phyloP scores from a whole-genome alignment of 768 basidiomycete genomes.

The Amanita polypyramis region DNA sequence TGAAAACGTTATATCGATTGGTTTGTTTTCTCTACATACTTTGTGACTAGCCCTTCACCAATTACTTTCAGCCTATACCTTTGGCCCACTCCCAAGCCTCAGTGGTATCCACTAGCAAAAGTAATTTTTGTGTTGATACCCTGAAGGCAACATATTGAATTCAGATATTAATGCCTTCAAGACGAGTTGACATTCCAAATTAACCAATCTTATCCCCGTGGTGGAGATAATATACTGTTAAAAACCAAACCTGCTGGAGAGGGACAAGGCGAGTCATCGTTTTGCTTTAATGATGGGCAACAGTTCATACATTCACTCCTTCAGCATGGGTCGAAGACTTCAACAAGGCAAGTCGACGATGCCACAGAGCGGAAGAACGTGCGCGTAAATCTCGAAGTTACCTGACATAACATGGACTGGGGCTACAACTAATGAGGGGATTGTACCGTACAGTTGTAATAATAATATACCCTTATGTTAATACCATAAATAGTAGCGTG shows the following conservation, averaged over 20 bases:
- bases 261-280: conserved; percentile 30
- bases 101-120: conserved; percentile 1
- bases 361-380: conserved; percentile 34
- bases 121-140: neutral
- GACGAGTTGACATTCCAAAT: conserved; percentile 66
- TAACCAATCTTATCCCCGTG: conserved; percentile 56
- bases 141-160: neutral
- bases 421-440: neutral
- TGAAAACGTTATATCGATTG: conserved; percentile 71
- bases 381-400: conserved; percentile 10
- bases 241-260: conserved; percentile 49
- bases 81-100: conserved; percentile 47
- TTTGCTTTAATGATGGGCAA: neutral
- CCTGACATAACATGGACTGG: neutral
- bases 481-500: neutral
- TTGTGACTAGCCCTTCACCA: neutral
- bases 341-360: conserved; percentile 29
- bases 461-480: neutral
- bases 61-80: conserved; percentile 54
- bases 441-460: neutral
- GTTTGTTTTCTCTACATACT: conserved; percentile 31
- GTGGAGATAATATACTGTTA: conserved; percentile 59
- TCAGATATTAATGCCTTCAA: conserved; percentile 15
- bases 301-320: neutral
- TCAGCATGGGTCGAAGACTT: conserved; percentile 29